These are phyloP conservation scores for Penicillium pancosmium DNA, from an alignment of 495 filamentous ascomycete species.

Conservation along the genomic window DNA sequence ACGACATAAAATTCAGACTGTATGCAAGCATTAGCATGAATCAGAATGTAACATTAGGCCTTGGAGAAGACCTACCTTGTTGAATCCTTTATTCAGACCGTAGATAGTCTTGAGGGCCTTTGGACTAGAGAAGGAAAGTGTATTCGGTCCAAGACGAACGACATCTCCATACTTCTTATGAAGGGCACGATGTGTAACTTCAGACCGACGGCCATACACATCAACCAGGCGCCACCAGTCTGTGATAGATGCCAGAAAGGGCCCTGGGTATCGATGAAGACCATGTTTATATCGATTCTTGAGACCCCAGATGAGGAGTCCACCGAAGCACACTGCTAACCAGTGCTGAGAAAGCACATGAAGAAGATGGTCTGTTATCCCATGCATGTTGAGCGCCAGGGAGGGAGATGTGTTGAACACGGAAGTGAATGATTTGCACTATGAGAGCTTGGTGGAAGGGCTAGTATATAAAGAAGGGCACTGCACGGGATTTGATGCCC, in stretches of 20 bases:
- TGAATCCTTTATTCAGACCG: conserved; percentile 80
- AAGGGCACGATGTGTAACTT: conserved; percentile 65
- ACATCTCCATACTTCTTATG: conserved; percentile 74
- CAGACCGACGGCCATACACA: conserved; percentile 61
- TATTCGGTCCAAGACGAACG: conserved; percentile 69
- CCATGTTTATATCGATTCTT: conserved; percentile 20
- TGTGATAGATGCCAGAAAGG: conserved; percentile 7
- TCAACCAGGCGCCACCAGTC: conserved; percentile 65
- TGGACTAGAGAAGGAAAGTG: conserved; percentile 67
- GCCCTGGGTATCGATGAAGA: conserved; percentile 14
- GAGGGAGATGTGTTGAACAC: background rate
- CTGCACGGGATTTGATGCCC: conserved; percentile 1
- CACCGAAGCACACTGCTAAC: conserved; percentile 7
- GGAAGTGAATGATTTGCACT: background rate
- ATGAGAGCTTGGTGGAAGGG: background rate
- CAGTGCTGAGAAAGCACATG: conserved; percentile 15
- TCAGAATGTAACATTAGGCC: background rate
- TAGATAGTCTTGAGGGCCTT: conserved; percentile 74
- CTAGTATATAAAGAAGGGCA: background rate
- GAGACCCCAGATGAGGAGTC: conserved; percentile 8
- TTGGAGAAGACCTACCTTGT: conserved; percentile 55
- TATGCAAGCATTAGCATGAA: background rate
- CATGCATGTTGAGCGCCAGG: conserved; percentile 12
- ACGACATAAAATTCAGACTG: conserved; percentile 75
- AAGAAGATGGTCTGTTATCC: conserved; percentile 17